Evolutionary conservation across 2,329 filamentous ascomycete species (phyloP), one percentile per base, ranked within the genome.

Genomic region (Penicillium sclerotigenum): DNA sequence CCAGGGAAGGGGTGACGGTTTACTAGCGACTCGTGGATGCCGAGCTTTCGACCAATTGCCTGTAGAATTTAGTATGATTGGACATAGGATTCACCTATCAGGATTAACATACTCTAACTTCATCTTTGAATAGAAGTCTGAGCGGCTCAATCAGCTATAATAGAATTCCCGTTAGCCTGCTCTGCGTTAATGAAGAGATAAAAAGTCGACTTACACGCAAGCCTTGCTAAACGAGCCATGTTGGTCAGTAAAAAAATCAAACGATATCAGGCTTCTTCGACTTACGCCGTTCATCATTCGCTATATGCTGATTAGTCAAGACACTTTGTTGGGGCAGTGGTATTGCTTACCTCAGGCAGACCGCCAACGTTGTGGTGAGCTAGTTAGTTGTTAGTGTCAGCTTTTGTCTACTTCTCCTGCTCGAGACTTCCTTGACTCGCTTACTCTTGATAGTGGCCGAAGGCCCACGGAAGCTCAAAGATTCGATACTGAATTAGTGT

Each of bases 121-220:
- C 89, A 65, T 94, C 89, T 73, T 94, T 94, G 82, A 92, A 93
- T 29, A 94, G 79, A 69, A 90, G 86, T 41, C 88, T 81, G 0
- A 94, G 83, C 1, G 89, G 89, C 76, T 95, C 89, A 59, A 94
- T 89, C 34, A 78, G 69, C 67, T 77, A n/a, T 26, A 24, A 9
- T 14, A 41, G 5, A 26, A 11, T 2, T 22, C 8, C 2, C 4
- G 13, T 45, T 18, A 46, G 42, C 13, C 6, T 18, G 6, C 24
- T 16, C 7, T 46, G 42, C 18, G 18, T 22, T 14, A 7, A 31
- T 33, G 2, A 46, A 22, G 28, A 33, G 7, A 20, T 10, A 13
- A 8, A 33, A 22, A 22, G 28, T 33, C 16, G 1, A 33, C 42
- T 46, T 33, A 46, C 42, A 46, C 42, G 42, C 42, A 46, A 22